These are phyloP conservation scores for Gossypium armourianum DNA, from an alignment of 441 rosid species.

Conservation along the genomic window DNA sequence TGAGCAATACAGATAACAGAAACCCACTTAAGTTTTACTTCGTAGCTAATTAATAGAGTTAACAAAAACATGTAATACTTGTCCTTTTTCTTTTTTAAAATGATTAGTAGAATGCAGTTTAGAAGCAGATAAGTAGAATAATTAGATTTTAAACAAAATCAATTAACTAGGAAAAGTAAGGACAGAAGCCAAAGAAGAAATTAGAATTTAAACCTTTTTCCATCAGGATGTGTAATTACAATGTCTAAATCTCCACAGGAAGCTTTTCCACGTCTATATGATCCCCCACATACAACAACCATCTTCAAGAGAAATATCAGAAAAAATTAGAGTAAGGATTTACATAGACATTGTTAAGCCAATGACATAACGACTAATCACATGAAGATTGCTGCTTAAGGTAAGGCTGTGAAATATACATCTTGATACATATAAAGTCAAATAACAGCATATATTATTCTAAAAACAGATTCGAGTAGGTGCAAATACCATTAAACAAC, in stretches of 20 bases:
- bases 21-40: background rate
- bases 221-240: constrained; percentile 76
- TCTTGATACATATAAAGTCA: background rate
- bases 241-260: constrained; percentile 86
- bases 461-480: background rate
- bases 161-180: background rate
- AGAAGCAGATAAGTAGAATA: background rate
- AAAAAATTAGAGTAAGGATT: background rate
- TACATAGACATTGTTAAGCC: background rate
- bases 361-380: background rate
- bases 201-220: constrained; percentile 44
- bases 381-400: background rate
- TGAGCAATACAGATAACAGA: background rate
- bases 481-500: background rate
- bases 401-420: background rate
- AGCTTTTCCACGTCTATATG: constrained; percentile 87
- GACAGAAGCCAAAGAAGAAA: background rate
- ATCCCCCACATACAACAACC: constrained; percentile 72
- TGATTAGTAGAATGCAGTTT: background rate
- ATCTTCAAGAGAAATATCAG: constrained; percentile 37
- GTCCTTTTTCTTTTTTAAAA: background rate
- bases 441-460: background rate
- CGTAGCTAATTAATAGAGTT: background rate
- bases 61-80: background rate
- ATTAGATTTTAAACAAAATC: background rate